These are phyloP conservation scores for Daldinia sp. DNA, from an alignment of 2,329 filamentous ascomycete species.

Conservation along the genomic window DNA sequence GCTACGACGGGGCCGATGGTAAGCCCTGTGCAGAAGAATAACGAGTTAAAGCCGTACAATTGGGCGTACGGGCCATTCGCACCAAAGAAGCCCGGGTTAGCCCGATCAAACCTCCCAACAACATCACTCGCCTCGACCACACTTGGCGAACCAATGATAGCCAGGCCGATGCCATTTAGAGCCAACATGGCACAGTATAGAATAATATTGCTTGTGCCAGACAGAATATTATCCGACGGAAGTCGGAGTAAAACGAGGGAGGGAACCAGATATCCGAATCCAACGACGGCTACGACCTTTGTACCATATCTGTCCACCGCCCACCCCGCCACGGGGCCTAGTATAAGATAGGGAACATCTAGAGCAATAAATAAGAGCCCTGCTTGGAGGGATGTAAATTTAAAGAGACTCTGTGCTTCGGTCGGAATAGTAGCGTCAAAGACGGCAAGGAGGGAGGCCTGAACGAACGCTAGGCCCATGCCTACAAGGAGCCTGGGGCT, in stretches of 20 bases:
- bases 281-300: not conserved
- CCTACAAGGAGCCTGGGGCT: slow-evolving; percentile 48
- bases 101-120: slow-evolving; percentile 62
- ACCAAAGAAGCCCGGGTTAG: slow-evolving; percentile 64
- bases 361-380: slow-evolving; percentile 51
- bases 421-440: slow-evolving; percentile 49
- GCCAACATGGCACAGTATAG: not conserved
- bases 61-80: slow-evolving; percentile 68
- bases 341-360: slow-evolving; percentile 48
- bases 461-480: slow-evolving; percentile 50
- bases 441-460: slow-evolving; percentile 51
- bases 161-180: slow-evolving; percentile 44
- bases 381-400: slow-evolving; percentile 45
- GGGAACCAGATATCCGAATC: slow-evolving; percentile 57
- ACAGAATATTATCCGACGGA: not conserved
- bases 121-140: slow-evolving; percentile 66
- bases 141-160: slow-evolving; percentile 57
- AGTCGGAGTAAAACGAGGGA: slow-evolving; percentile 65
- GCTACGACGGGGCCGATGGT: not conserved
- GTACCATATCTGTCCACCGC: slow-evolving; percentile 37
- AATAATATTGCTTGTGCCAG: not conserved
- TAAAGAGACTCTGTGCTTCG: slow-evolving; percentile 45
- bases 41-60: slow-evolving; percentile 70
- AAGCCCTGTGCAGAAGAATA: slow-evolving; percentile 56
- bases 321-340: slow-evolving; percentile 48